Base-by-base conservation (phyloP, 2,329 filamentous ascomycete species). In the Scolecobasidium constrictum region DNA sequence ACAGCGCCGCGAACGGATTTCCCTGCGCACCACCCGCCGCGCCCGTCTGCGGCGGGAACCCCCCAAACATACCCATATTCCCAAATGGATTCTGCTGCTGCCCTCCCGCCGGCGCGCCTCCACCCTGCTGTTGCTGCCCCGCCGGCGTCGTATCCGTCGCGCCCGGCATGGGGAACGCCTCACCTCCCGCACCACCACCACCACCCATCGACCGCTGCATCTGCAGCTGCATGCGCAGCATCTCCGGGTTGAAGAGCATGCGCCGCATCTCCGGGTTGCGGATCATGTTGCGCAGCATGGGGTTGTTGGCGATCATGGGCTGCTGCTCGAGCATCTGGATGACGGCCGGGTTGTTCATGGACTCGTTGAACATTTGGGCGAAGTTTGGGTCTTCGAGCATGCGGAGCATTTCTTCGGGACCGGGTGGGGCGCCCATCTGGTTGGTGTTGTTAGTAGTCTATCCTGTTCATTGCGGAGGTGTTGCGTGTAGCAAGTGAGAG, bases 281-380 rank as follows among this genome's bases (percentile, higher is more conserved):
- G 54, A 98, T 77, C 63, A 95, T 82, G 56, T 93, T 78, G 52
- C 87, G 78, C 17, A 85, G 84, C 72, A 86, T 81, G 2, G 92
- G 92, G 58, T 94, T 94, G 56, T 83, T 78, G 53, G 92, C 78
- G 53, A 98, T 87, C 75, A 96, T 69, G 3, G 68, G 68, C 47
- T 62, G 68, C 48, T 71, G 63, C 33, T 65, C 57, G 52, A 72
- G 85, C 75, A 93, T 86, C 57, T 96, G 86, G 57, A 96, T 76
- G 53, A 98, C 83, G 15, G 81, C 77, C n/a, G 92, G 90, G 63
- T 96, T 96, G 62, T 88, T 85, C 60, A 98, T 82, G 26, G 88
- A 86, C 64, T 95, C 90, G 62, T 92, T 94, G 77, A 98, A 84
- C 43, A 81, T 81, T 50, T 86, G 82, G 49, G 85, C 78, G 44